Conservation (phyloP, 441 rosid species). For the Populus hybrid region DNA sequence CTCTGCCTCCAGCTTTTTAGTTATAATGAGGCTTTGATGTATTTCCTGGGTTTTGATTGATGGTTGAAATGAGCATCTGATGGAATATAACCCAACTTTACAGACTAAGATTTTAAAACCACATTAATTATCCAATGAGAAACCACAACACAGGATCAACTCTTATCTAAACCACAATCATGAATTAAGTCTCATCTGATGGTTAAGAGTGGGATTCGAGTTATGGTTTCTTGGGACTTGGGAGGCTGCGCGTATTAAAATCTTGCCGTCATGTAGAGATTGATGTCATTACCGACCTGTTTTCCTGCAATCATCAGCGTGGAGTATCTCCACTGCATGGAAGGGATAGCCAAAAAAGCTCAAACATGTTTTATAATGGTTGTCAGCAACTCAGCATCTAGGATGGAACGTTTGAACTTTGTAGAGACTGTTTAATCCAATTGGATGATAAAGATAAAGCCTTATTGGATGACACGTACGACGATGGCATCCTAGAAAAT, state of each 20-base stretch:
- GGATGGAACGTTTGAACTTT: not conserved
- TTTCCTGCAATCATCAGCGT: not conserved
- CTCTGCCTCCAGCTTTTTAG: slow-evolving; percentile 28
- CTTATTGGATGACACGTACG: not conserved
- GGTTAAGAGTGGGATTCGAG: not conserved
- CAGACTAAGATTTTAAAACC: not conserved
- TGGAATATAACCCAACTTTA: not conserved
- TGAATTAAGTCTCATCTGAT: not conserved
- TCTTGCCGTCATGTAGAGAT: not conserved
- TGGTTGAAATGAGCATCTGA: not conserved
- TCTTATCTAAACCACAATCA: not conserved
- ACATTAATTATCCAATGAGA: not conserved
- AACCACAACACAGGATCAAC: too few relatives aligned
- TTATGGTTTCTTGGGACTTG: not conserved
- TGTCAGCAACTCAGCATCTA: not conserved
- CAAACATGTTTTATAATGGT: not conserved
- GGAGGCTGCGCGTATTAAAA: not conserved
- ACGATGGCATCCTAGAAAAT: not conserved
- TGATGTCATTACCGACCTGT: too few relatives aligned
- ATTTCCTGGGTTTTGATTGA: slow-evolving; percentile 1
- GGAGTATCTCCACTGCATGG: not conserved
- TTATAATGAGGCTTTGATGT: not conserved
- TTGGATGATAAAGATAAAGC: not conserved
- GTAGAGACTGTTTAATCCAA: not conserved
- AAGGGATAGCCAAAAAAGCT: not conserved